Conservation (phyloP, 257 asterid species). For the Jacaranda copaia region DNA sequence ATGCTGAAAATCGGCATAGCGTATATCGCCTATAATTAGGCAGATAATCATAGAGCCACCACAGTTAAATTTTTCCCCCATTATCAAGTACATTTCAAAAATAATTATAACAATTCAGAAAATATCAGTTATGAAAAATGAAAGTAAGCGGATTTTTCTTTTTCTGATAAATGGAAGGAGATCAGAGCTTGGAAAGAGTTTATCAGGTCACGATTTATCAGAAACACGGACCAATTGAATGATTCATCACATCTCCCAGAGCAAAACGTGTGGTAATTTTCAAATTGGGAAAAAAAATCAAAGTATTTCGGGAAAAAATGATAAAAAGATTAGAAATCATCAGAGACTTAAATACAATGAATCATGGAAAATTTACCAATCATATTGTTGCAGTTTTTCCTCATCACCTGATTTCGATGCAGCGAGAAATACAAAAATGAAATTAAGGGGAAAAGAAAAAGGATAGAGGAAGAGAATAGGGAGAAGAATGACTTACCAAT, state of each 20-base stretch:
- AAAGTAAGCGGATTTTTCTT: too few species aligned
- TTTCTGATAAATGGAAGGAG: slow-evolving; percentile 29
- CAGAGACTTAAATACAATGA: slow-evolving; percentile 88
- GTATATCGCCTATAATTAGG: slow-evolving; percentile 55
- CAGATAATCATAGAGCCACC: slow-evolving; percentile 50
- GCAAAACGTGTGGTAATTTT: too few species aligned
- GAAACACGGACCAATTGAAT: slow-evolving; percentile 1
- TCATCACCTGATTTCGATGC: slow-evolving; percentile 63
- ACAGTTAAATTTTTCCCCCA: not conserved
- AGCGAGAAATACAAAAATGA: too few species aligned
- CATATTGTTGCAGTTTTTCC: slow-evolving; percentile 68
- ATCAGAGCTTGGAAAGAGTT: slow-evolving; percentile 65
- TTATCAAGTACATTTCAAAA: not conserved
- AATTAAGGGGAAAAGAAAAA: too few species aligned
- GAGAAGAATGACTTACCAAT: not conserved
- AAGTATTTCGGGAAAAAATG: not conserved
- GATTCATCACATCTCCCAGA: not conserved
- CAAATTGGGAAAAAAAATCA: too few species aligned
- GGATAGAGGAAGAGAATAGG: too few species aligned
- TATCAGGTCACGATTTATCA: slow-evolving; percentile 52
- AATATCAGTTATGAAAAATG: not conserved
- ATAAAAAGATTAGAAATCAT: slow-evolving; percentile 45
- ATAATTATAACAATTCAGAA: not conserved
- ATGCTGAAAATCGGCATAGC: slow-evolving; percentile 56
- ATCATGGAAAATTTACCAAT: slow-evolving; percentile 54